Evolutionary conservation across 2,329 filamentous ascomycete genomes (phyloP), one percentile per base, ranked within the genome.

Genomic region (Leptographium radiaticola): DNA sequence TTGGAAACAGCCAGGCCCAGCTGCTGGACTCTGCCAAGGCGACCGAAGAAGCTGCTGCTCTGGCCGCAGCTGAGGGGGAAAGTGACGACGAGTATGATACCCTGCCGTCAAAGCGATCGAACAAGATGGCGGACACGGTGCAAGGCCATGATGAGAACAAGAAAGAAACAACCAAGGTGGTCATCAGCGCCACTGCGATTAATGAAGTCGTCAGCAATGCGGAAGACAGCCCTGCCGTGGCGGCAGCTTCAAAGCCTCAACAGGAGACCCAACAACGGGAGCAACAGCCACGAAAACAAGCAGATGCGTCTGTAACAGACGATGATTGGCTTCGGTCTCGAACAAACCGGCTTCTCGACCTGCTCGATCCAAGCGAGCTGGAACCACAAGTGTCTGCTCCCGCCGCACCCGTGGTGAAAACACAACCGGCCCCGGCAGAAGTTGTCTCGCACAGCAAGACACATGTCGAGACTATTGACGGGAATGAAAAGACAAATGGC

Each of bases 291-390:
- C 20, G 18, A 20, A 13, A 48, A 36, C 31, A 38, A 16, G 38
- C 51, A 56, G 50, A 51, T 55, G 46, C 56, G 3, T 49, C 53
- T 7, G 74, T 83, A 4, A 84, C 85, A 25, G 89, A 96, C 69
- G 82, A 84, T 57, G 90, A 97, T 68, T 98, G 93, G 93, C 75
- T 96, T 61, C 83, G 91, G 55, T 91, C 87, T 58, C 82, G 87
- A 61, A 97, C 90, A 15, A 96, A 84, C 69, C 80, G 91, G 62
- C 72, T 95, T 49, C 75, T 96, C 51, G 93, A 91, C 66, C 73
- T 97, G 33, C 75, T 90, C 53, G 88, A 95, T 62, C 85, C 88
- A 45, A 84, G 84, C 56, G 80, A 86, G 56, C 67, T 61, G 56
- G 53, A 58, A n/a, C 55, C 57, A 11, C 33, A 48, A 4, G 20